phyloP scores from a whole-genome alignment of 495 filamentous ascomycete genomes.

The Endocarpon pusillum region DNA sequence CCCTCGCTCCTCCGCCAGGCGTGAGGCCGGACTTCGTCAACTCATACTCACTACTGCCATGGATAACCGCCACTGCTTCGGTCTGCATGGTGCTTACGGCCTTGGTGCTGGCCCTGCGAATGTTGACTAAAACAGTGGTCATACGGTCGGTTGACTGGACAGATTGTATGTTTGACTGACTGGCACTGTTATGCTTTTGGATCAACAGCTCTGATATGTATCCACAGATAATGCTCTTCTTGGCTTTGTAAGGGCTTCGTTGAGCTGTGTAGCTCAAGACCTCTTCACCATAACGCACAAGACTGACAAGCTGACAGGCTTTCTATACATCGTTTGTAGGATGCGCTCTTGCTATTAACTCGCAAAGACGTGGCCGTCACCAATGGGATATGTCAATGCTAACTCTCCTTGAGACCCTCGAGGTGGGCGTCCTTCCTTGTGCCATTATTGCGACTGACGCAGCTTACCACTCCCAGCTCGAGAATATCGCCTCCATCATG shows the following conservation, averaged over 20 bases:
- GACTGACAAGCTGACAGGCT: background rate
- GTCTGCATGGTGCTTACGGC: background rate
- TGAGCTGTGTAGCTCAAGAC: background rate
- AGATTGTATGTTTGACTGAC: slow-evolving; percentile 8
- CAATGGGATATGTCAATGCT: background rate
- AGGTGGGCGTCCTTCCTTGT: no score
- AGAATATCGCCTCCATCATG: background rate
- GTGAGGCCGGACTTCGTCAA: slow-evolving; percentile 7
- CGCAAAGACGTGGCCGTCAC: background rate
- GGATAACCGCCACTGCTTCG: slow-evolving; percentile 5
- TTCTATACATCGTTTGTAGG: background rate
- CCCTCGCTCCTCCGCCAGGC: slow-evolving; percentile 9
- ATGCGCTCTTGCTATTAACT: background rate
- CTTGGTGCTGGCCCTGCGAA: background rate
- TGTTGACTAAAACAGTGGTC: background rate
- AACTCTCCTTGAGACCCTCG: no score
- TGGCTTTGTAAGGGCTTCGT: background rate
- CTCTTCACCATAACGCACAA: background rate
- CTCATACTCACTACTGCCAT: slow-evolving; percentile 7
- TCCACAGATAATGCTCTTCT: slow-evolving; percentile 1
- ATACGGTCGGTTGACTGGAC: background rate
- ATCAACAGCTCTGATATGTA: background rate
- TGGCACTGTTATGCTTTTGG: background rate
- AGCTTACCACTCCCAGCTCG: background rate
- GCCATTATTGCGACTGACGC: no score